Evolutionary conservation across 129 eudicot genomes (phyloP).

Genomic region (Mikania micrantha): DNA sequence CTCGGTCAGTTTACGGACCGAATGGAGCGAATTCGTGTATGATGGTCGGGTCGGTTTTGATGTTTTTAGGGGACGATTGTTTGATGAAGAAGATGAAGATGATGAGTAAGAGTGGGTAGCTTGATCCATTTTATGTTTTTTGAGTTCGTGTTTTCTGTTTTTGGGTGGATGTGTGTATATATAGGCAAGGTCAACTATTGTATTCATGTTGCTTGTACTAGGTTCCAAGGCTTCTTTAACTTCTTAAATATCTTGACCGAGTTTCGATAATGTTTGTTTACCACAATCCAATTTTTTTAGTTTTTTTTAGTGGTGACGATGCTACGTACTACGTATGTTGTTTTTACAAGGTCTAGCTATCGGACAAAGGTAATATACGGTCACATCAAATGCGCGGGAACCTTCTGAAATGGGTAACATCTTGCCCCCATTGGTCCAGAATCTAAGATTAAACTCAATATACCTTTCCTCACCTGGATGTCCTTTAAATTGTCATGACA

Average conservation of each 20-base stretch:
- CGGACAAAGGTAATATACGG: too few species aligned
- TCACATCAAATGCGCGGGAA: too few species aligned
- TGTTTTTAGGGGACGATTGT: conserved; percentile 1
- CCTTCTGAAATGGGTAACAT: too few species aligned
- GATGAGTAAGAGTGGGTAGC: conserved; percentile 10
- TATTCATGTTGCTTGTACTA: neutral
- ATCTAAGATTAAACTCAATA: too few species aligned
- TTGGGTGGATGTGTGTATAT: conserved; percentile 1
- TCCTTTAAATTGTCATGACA: too few species aligned
- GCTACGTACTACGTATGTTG: too few species aligned
- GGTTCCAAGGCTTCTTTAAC: neutral
- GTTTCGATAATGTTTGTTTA: neutral
- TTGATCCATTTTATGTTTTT: conserved; percentile 16
- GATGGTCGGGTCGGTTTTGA: conserved; percentile 18
- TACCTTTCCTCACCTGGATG: too few species aligned
- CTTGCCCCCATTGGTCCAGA: too few species aligned
- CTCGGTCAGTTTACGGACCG: conserved; percentile 31
- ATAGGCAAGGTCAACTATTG: neutral
- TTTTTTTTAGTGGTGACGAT: too few species aligned
- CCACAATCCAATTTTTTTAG: neutral
- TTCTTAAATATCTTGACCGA: neutral
- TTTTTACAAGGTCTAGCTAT: too few species aligned
- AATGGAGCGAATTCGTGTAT: conserved; percentile 31
- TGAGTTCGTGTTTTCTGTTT: neutral
- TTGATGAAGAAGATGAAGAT: conserved; percentile 19